Percentiles rank a stretch among this genome's conserved stretches.
These are phyloP conservation scores for Agrostemma githago DNA, from an alignment of 148 eudicot species.

Conservation along the genomic window DNA sequence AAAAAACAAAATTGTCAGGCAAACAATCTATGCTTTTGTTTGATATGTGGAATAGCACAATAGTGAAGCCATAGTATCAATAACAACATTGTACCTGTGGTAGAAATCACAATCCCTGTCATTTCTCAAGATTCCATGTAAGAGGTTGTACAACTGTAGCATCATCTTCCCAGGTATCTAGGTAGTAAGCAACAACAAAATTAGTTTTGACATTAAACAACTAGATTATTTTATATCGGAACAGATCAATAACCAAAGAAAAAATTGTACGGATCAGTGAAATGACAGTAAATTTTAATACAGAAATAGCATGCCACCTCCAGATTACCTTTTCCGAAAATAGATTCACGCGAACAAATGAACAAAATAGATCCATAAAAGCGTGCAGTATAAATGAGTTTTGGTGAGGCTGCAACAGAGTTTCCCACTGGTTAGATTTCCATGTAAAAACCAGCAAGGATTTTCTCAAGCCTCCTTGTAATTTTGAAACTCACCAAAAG, in stretches of 20 bases:
- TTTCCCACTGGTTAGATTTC: conserved; percentile 31
- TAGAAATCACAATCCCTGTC: conserved; percentile 98
- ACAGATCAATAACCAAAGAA: background rate
- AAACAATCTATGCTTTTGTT: background rate
- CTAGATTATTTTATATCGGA: background rate
- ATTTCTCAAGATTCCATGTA: conserved; percentile 77
- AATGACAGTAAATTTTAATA: background rate
- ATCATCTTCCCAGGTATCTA: conserved; percentile 97
- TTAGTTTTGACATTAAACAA: conserved; percentile 18
- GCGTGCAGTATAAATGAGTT: conserved; percentile 90
- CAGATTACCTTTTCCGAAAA: conserved; percentile 75
- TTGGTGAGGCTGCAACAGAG: conserved; percentile 90
- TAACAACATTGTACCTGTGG: conserved; percentile 51
- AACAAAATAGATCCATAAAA: conserved; percentile 97
- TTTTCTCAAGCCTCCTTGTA: conserved; percentile 12
- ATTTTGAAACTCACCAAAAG: conserved; percentile 57
- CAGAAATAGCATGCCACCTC: background rate
- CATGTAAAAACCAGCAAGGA: conserved; percentile 4
- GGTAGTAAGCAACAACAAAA: conserved; percentile 24
- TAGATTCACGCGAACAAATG: conserved; percentile 93
- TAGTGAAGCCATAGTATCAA: background rate
- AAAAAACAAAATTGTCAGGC: background rate
- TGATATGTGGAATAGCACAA: background rate
- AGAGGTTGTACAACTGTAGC: conserved; percentile 86
- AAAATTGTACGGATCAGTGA: background rate